Percentiles rank a stretch among this genome's conserved stretches.
Conservation (phyloP, 2,329 filamentous ascomycete species). For the Ophiostoma sp. region DNA sequence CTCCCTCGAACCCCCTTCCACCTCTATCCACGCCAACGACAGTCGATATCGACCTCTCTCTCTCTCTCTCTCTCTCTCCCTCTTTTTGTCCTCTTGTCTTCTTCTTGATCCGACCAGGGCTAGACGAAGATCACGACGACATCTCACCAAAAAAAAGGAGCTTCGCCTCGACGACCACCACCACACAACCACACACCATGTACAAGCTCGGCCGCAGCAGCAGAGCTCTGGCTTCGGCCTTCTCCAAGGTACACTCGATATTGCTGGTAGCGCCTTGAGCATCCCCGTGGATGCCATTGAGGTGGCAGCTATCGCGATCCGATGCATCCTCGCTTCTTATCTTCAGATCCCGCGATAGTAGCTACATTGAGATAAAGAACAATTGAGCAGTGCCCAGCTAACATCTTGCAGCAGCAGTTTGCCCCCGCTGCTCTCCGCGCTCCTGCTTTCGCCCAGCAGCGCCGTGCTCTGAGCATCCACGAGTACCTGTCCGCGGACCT, state of each 20-base stretch:
- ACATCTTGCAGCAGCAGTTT: constrained; percentile 35
- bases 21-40: constrained; percentile 6
- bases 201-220: constrained; percentile 81
- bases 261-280: neutral
- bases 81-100: neutral
- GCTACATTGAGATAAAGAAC: neutral
- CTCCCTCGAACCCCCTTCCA: neutral
- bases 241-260: constrained; percentile 60
- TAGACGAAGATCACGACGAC: neutral
- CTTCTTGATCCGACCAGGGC: neutral
- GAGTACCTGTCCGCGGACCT: constrained; percentile 96
- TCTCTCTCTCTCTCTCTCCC: neutral
- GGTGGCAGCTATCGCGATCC: neutral
- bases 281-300: neutral
- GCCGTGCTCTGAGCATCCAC: constrained; percentile 89
- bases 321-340: neutral
- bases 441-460: constrained; percentile 65
- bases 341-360: neutral
- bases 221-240: constrained; percentile 71
- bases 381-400: neutral
- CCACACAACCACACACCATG: constrained; percentile 51
- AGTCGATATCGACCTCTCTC: constrained; percentile 5
- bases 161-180: neutral
- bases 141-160: constrained; percentile 2
- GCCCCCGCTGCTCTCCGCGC: constrained; percentile 48